These are phyloP conservation scores for Globisporangium paddicum DNA, from an alignment of 352 stramenopile genomes.

Conservation along the genomic window DNA sequence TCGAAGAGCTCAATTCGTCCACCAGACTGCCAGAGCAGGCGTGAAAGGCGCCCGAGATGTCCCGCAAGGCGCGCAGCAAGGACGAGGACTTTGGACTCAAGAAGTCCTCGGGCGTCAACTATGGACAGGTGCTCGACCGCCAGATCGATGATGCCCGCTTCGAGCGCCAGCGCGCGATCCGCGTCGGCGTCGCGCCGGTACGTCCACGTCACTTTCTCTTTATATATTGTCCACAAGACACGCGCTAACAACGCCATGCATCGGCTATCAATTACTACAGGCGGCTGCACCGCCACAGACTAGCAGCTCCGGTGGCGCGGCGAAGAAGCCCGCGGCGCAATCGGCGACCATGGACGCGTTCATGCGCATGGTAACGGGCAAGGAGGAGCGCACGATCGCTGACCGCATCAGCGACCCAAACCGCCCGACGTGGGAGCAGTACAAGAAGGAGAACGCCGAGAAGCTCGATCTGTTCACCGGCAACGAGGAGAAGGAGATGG, in stretches of 20 bases:
- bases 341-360: constrained; percentile 92
- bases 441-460: constrained; percentile 95
- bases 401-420: constrained; percentile 93
- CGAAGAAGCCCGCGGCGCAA: constrained; percentile 24
- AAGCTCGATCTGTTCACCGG: constrained; percentile 84
- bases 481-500: constrained; percentile 92
- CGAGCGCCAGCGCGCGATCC: constrained; percentile 62
- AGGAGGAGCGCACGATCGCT: constrained; percentile 92
- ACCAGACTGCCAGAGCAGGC: neutral
- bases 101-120: constrained; percentile 79
- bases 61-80: constrained; percentile 20
- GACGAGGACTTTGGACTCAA: constrained; percentile 67
- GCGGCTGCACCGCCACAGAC: neutral
- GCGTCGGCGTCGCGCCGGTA: constrained; percentile 33
- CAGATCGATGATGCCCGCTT: constrained; percentile 85
- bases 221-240: neutral
- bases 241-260: neutral
- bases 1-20: neutral
- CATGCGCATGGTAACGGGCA: constrained; percentile 91
- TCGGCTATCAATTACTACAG: neutral
- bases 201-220: constrained; percentile 2
- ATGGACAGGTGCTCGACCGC: constrained; percentile 72
- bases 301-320: neutral
- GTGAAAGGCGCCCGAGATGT: constrained; percentile 15
- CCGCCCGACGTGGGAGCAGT: constrained; percentile 94